Evolutionary conservation across 805 yeast species (phyloP).

Genomic region (Diddensiella transvaalensis): DNA sequence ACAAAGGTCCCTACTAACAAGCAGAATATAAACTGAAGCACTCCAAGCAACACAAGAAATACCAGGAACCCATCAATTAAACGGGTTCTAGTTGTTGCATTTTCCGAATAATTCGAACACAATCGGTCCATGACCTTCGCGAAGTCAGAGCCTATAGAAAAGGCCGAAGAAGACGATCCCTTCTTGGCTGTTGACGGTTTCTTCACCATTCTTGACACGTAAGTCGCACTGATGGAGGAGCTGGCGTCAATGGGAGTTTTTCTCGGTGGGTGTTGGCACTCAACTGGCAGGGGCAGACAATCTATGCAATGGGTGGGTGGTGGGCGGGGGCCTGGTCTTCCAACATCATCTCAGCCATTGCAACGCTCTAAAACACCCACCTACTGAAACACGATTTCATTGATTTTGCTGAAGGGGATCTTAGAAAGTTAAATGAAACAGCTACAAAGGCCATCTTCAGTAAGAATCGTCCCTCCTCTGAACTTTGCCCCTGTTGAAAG

Average conservation of each 20-base stretch:
- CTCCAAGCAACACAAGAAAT: conserved; percentile 71
- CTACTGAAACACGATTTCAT: too few relatives aligned
- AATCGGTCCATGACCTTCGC: conserved; percentile 17
- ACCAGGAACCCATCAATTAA: conserved; percentile 74
- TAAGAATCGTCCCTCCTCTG: conserved; percentile 70
- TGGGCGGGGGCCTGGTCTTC: too few relatives aligned
- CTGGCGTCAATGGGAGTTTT: background rate
- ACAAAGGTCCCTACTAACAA: conserved; percentile 71
- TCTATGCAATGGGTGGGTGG: too few relatives aligned
- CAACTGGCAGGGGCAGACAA: too few relatives aligned
- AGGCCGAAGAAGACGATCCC: conserved; percentile 2
- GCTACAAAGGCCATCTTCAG: conserved; percentile 19
- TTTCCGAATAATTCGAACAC: conserved; percentile 23
- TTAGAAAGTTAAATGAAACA: conserved; percentile 3
- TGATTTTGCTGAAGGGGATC: too few relatives aligned
- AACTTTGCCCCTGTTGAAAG: conserved; percentile 95
- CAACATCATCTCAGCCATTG: too few relatives aligned
- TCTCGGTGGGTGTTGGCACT: background rate
- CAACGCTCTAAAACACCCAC: too few relatives aligned
- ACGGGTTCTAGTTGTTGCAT: conserved; percentile 37
- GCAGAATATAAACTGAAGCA: conserved; percentile 75
- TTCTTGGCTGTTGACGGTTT: conserved; percentile 6
- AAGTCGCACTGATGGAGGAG: too few relatives aligned
- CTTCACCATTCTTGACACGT: conserved; percentile 11
- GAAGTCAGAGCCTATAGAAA: conserved; percentile 12